Evolutionary conservation across 1,139 yeast genomes (phyloP).

Genomic region (Groenewaldozyma sp.): DNA sequence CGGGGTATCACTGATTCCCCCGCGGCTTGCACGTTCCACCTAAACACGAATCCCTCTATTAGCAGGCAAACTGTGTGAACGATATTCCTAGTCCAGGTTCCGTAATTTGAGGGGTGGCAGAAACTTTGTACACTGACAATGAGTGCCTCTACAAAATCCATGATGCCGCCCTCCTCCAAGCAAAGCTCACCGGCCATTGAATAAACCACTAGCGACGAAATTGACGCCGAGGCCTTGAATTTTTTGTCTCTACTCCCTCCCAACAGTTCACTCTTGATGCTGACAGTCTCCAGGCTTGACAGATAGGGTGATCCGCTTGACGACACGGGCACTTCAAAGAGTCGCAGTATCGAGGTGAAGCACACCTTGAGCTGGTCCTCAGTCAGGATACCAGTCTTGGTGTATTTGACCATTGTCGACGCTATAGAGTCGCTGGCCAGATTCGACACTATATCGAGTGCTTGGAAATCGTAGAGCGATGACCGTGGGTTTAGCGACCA

Average conservation of each 20-base stretch:
- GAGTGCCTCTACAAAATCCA: slow-evolving; percentile 46
- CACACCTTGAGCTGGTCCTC: slow-evolving; percentile 49
- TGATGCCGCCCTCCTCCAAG: slow-evolving; percentile 37
- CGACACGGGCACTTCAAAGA: slow-evolving; percentile 33
- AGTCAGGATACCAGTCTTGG: slow-evolving; percentile 53
- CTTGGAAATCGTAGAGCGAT: slow-evolving; percentile 53
- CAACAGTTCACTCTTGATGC: slow-evolving; percentile 1
- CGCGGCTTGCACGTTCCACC: slow-evolving; percentile 30
- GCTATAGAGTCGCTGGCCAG: slow-evolving; percentile 38
- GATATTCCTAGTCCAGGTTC: slow-evolving; percentile 72
- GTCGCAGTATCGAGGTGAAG: slow-evolving; percentile 39
- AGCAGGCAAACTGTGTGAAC: slow-evolving; percentile 47
- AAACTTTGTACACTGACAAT: slow-evolving; percentile 71
- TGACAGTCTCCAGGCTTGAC: slow-evolving; percentile 19
- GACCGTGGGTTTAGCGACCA: slow-evolving; percentile 60
- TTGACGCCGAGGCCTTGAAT: slow-evolving; percentile 20
- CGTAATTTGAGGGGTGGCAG: slow-evolving; percentile 85
- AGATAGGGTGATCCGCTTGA: slow-evolving; percentile 30
- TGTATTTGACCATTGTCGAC: slow-evolving; percentile 29
- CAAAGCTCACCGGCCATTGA: slow-evolving; percentile 44
- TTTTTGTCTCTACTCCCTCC: slow-evolving; percentile 20
- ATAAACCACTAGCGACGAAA: slow-evolving; percentile 54
- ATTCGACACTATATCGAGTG: slow-evolving; percentile 58
- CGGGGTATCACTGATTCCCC: slow-evolving; percentile 32
- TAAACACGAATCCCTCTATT: slow-evolving; percentile 25